Evolutionary conservation across 2,329 filamentous ascomycete genomes (phyloP).

Genomic region (Ilyonectria destructans): DNA sequence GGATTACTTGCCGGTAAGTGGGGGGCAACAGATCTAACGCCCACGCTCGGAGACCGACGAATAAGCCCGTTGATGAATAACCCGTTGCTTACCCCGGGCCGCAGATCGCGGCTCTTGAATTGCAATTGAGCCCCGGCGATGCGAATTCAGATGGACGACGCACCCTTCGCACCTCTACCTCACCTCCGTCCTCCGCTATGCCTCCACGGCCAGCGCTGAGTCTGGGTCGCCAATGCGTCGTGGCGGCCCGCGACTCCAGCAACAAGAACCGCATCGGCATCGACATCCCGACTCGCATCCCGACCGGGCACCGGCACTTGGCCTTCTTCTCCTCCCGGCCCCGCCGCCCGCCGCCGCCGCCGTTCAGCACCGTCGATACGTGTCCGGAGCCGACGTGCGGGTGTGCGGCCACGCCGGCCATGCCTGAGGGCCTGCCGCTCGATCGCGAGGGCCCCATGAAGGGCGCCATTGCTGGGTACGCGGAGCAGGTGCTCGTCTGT

Average conservation of each 20-base stretch:
- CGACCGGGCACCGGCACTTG: slow-evolving; percentile 1
- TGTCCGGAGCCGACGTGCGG: slow-evolving; percentile 85
- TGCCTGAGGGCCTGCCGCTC: slow-evolving; percentile 80
- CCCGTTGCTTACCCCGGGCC: slow-evolving; percentile 16
- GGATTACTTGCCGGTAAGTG: slow-evolving; percentile 42
- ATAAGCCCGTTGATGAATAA: slow-evolving; percentile 29
- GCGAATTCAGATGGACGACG: slow-evolving; percentile 1
- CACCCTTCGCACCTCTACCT: slow-evolving; percentile 1
- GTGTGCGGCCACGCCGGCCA: slow-evolving; percentile 77
- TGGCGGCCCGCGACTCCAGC: neutral
- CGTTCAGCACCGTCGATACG: slow-evolving; percentile 63
- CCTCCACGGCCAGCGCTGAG: slow-evolving; percentile 35
- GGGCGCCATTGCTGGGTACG: slow-evolving; percentile 84
- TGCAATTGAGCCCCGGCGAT: slow-evolving; percentile 7
- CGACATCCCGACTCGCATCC: neutral
- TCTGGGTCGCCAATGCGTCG: slow-evolving; percentile 34
- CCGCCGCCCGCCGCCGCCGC: slow-evolving; percentile 44
- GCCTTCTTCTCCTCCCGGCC: slow-evolving; percentile 17
- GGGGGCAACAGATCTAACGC: slow-evolving; percentile 24
- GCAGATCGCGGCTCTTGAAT: neutral
- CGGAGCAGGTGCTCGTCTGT: slow-evolving; percentile 87
- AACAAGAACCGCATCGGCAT: neutral
- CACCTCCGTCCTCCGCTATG: slow-evolving; percentile 31
- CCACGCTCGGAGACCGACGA: slow-evolving; percentile 40
- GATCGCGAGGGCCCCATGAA: slow-evolving; percentile 80